Evolutionary conservation across 2,329 filamentous ascomycete genomes (phyloP).

Genomic region (Botrytis porri): DNA sequence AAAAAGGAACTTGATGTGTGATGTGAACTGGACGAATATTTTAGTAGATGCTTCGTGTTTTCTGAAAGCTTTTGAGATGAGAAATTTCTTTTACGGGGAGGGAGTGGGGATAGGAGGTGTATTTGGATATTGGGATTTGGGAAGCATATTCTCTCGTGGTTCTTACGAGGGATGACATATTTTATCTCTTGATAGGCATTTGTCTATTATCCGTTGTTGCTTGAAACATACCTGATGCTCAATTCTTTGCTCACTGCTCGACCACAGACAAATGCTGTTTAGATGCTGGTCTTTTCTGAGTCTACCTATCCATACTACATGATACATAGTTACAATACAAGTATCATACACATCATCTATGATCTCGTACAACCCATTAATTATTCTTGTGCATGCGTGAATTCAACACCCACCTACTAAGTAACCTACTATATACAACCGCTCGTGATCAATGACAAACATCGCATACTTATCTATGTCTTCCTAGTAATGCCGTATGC

Average conservation of each 20-base stretch:
- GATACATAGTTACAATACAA: no score
- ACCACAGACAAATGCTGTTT: background rate
- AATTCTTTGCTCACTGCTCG: background rate
- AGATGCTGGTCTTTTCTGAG: background rate
- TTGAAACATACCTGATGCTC: background rate
- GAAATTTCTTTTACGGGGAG: background rate
- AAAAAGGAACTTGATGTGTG: slow-evolving; percentile 60
- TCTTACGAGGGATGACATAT: background rate
- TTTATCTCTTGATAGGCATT: background rate
- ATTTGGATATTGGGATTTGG: background rate
- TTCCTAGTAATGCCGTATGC: no score
- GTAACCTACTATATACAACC: no score
- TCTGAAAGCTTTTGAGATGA: slow-evolving; percentile 50
- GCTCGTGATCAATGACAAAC: no score
- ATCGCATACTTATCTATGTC: no score
- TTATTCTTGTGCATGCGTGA: no score
- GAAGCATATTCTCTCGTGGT: background rate
- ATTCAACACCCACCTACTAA: no score
- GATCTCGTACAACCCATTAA: no score
- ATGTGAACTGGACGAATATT: slow-evolving; percentile 94
- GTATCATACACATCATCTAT: no score
- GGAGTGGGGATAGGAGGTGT: background rate
- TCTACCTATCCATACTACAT: background rate
- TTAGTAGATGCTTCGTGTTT: slow-evolving; percentile 99
- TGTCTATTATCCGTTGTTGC: background rate